These are phyloP conservation scores for Mucuna pruriens DNA, from an alignment of 306 rosid species.

Conservation along the genomic window DNA sequence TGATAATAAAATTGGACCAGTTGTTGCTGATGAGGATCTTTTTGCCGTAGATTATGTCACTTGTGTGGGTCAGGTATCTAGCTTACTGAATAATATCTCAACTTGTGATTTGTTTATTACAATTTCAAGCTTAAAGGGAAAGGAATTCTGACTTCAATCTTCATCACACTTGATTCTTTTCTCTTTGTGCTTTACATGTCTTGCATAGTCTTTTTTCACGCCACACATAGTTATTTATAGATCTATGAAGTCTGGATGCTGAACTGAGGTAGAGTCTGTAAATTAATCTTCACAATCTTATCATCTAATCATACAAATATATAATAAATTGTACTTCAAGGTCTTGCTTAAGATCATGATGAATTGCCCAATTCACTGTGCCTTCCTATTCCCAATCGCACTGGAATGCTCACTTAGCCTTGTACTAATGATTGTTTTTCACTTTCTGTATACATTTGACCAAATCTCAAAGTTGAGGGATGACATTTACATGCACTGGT, in stretches of 20 bases:
- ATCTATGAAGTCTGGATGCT: conserved; percentile 11
- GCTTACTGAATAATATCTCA: conserved; percentile 35
- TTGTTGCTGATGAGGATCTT: conserved; percentile 80
- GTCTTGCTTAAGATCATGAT: conserved; percentile 16
- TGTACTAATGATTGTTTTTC: background rate
- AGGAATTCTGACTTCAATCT: conserved; percentile 26
- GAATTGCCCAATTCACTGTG: conserved; percentile 8
- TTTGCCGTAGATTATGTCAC: conserved; percentile 80
- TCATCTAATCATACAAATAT: conserved; percentile 24
- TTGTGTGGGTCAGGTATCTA: conserved; percentile 91
- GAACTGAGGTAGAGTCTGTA: conserved; percentile 19
- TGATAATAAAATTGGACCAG: conserved; percentile 71
- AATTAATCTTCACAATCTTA: conserved; percentile 18
- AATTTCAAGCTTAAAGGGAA: conserved; percentile 29
- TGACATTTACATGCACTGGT: conserved; percentile 16
- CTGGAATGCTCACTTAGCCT: conserved; percentile 1
- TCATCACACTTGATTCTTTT: background rate
- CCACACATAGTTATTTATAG: background rate
- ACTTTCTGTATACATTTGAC: conserved; percentile 2
- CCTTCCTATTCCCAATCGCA: conserved; percentile 22
- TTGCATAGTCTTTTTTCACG: background rate
- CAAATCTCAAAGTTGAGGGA: conserved; percentile 11
- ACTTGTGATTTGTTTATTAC: conserved; percentile 7
- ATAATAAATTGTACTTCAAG: conserved; percentile 16
- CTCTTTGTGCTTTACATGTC: conserved; percentile 6